Conservation (phyloP, 2,329 filamentous ascomycete species). For the Elsinoe fawcettii region DNA sequence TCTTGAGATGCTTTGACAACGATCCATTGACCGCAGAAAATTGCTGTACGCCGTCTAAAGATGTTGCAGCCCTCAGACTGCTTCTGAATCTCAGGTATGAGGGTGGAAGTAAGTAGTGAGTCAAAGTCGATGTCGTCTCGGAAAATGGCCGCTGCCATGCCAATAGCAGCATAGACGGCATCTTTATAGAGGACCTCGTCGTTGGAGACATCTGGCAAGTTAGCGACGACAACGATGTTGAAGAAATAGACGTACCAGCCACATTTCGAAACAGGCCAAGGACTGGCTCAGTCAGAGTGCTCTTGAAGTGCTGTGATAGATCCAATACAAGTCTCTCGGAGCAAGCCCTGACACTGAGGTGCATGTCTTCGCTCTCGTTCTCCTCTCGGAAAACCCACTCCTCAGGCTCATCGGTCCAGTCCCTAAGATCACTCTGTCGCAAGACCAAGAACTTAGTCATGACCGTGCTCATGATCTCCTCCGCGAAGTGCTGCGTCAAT, state of each 20-base stretch:
- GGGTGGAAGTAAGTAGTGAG: constrained; percentile 62
- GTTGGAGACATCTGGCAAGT: constrained; percentile 44
- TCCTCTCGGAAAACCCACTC: constrained; percentile 93
- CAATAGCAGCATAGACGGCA: constrained; percentile 88
- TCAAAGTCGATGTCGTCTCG: constrained; percentile 75
- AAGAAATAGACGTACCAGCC: constrained; percentile 47
- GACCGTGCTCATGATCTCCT: constrained; percentile 73
- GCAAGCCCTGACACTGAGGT: constrained; percentile 86
- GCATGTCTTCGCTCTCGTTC: constrained; percentile 70
- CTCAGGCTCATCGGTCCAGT: constrained; percentile 91
- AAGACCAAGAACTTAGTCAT: constrained; percentile 87
- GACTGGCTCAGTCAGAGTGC: constrained; percentile 68
- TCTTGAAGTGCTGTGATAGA: constrained; percentile 80
- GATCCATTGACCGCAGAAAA: constrained; percentile 85
- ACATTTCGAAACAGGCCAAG: constrained; percentile 75
- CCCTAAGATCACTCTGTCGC: constrained; percentile 71
- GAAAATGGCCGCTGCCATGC: constrained; percentile 71
- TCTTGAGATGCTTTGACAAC: constrained; percentile 63
- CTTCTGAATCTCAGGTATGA: constrained; percentile 72
- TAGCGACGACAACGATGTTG: not conserved
- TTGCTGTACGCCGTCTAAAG: constrained; percentile 76
- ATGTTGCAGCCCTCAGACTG: constrained; percentile 64
- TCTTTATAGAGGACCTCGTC: constrained; percentile 78
- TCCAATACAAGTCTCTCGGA: constrained; percentile 92
- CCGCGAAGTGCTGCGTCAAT: constrained; percentile 66